Conservation (phyloP, 1,284 basidiomycete species). For the Ustilago curta region DNA sequence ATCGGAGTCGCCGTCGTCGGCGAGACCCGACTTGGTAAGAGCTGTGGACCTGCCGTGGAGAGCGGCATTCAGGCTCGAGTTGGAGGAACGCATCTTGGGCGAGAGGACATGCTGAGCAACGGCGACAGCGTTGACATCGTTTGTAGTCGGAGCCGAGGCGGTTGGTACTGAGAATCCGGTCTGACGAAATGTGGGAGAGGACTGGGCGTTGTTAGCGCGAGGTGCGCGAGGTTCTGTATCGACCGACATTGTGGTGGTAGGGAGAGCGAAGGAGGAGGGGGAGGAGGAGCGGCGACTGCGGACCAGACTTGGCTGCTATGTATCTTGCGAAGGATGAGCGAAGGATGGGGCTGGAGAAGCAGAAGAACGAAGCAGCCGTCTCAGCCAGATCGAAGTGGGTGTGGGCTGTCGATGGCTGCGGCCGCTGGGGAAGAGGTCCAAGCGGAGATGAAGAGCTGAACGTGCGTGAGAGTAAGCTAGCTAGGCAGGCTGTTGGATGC, state of each 20-base stretch:
- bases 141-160: conserved; percentile 42
- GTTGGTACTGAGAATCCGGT: conserved; percentile 53
- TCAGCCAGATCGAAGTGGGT: background rate
- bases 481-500: background rate
- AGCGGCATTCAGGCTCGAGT: conserved; percentile 48
- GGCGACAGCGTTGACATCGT: conserved; percentile 40
- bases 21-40: conserved; percentile 6
- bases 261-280: background rate
- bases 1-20: conserved; percentile 53
- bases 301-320: background rate
- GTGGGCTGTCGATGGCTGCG: background rate
- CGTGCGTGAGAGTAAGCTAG: background rate
- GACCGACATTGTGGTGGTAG: conserved; percentile 41
- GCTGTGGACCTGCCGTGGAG: conserved; percentile 13
- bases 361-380: too few species aligned
- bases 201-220: conserved; percentile 36
- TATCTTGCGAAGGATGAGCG: background rate
- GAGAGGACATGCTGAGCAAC: conserved; percentile 27
- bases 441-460: background rate
- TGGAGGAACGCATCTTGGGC: conserved; percentile 41
- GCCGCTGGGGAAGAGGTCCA: too few species aligned
- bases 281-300: background rate
- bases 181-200: conserved; percentile 53
- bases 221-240: conserved; percentile 43
- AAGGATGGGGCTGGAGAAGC: background rate